phyloP scores from a whole-genome alignment of 31 red algal genomes.

The Asparagopsis taxiformis region DNA sequence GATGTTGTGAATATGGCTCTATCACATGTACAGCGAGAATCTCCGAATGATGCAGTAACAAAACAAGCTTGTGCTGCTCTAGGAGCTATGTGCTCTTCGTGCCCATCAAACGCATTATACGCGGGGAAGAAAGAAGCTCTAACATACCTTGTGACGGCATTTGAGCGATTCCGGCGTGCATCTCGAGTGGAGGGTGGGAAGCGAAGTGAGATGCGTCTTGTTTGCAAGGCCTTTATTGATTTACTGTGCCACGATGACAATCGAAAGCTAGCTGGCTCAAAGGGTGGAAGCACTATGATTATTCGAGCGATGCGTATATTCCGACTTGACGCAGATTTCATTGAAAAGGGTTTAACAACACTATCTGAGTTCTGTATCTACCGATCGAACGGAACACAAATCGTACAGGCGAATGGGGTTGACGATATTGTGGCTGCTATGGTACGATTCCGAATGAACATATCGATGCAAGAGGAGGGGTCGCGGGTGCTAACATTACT shows the following conservation, averaged over 20 bases:
- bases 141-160: constrained; percentile 39
- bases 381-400: constrained; percentile 61
- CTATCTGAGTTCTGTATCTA: constrained; percentile 68
- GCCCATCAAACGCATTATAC: constrained; percentile 46
- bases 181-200: constrained; percentile 64
- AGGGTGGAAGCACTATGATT: constrained; percentile 59
- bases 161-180: constrained; percentile 47
- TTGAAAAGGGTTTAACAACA: constrained; percentile 49
- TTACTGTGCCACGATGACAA: constrained; percentile 59
- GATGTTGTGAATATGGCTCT: constrained; percentile 53
- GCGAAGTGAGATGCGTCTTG: constrained; percentile 62
- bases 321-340: constrained; percentile 63
- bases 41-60: constrained; percentile 61
- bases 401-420: constrained; percentile 57
- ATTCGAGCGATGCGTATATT: constrained; percentile 72
- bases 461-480: constrained; percentile 57
- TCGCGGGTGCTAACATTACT: constrained; percentile 51
- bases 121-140: constrained; percentile 52
- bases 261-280: constrained; percentile 45
- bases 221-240: constrained; percentile 73
- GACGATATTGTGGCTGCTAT: constrained; percentile 74
- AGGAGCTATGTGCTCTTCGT: constrained; percentile 56
- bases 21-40: constrained; percentile 36
- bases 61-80: constrained; percentile 73
- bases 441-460: constrained; percentile 57